Evolutionary conservation across 2,329 filamentous ascomycete species (phyloP).

Genomic region (Dactylellina drechsleri): DNA sequence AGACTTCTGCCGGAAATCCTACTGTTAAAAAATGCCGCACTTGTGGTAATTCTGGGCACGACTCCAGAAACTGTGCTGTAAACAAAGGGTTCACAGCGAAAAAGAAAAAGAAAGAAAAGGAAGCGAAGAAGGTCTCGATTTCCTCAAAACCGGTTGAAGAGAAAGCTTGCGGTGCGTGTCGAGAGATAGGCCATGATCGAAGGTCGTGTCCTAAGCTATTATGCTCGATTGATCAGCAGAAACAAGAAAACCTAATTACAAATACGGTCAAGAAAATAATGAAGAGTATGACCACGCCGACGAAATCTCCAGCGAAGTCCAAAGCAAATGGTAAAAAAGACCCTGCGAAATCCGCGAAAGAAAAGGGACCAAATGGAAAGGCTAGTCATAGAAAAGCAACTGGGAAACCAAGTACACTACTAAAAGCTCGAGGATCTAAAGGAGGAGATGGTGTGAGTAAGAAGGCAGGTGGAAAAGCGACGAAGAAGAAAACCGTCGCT

Average conservation of each 20-base stretch:
- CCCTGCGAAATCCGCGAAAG: background rate
- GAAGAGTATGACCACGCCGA: background rate
- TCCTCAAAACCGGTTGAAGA: conserved; percentile 32
- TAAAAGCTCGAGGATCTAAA: conserved; percentile 20
- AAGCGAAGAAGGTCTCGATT: conserved; percentile 4
- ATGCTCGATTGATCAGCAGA: background rate
- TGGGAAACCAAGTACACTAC: background rate
- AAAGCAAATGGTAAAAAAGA: background rate
- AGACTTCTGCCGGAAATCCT: background rate
- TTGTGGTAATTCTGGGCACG: conserved; percentile 46
- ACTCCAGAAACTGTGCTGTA: conserved; percentile 45
- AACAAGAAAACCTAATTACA: conserved; percentile 14
- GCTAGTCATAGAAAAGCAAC: background rate
- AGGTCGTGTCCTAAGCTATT: conserved; percentile 31
- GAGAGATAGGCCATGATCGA: conserved; percentile 45
- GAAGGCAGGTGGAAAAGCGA: background rate
- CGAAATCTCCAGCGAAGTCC: background rate
- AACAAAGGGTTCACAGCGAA: conserved; percentile 36
- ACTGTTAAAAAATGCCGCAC: conserved; percentile 35
- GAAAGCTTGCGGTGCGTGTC: conserved; percentile 46
- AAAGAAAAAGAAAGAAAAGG: conserved; percentile 18
- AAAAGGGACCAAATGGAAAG: conserved; percentile 8
- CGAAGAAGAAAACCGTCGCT: conserved; percentile 12
- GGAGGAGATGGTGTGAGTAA: conserved; percentile 24
- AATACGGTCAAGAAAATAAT: conserved; percentile 24